Base-by-base conservation (phyloP, 148 eudicot species). In the Amaranthus cruentus region DNA sequence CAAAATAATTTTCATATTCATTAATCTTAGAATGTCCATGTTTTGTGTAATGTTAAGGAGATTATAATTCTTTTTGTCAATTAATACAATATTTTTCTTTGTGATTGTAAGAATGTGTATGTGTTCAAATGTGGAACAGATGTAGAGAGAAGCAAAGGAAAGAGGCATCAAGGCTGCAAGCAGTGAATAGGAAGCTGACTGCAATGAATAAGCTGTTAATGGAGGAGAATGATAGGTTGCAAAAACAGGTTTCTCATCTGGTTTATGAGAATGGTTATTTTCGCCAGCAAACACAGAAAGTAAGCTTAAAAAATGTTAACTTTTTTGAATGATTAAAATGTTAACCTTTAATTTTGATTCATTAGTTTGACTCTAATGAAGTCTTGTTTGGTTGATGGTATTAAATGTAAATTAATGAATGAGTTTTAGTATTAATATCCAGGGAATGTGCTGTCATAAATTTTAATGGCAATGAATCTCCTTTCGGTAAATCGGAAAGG, bases 211-310 rank as follows among this genome's bases (percentile, higher is more conserved):
- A 94, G 84, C 96, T 94, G 43, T 77, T 94, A 61, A 94, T 94
- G 98, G 98, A 94, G 69, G 98, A 94, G 79, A 94, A 94, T 80
- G 98, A 94, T 76, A 87, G 98, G 66, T 82, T 94, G 80, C 98
- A 94, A 67, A 94, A 94, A 62, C 98, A 94, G 72, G 97, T 94
- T 76, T 91, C 98, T 3, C 92, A 94, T 0, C 84, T 94, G 81
- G 98, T 94, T 81, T 89, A 85, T 86, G 97, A 91, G 58, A 94
- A 94, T 86, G 92, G 92, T 73, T 90, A 88, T 83, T 94, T 89
- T 80, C 97, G 97, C 79, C 96, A 88, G 72, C 90, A 89, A 60
- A 87, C 88, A n/a, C 90, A 83, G 51, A 86, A 74, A 79, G 97
- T 91, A 73, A 80, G 97, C 74, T 51, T 63, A 43, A 62, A 28